Evolutionary conservation across 2,329 filamentous ascomycete genomes (phyloP), one percentile per base, ranked within the genome.

Genomic region (Neonectria magnoliae): DNA sequence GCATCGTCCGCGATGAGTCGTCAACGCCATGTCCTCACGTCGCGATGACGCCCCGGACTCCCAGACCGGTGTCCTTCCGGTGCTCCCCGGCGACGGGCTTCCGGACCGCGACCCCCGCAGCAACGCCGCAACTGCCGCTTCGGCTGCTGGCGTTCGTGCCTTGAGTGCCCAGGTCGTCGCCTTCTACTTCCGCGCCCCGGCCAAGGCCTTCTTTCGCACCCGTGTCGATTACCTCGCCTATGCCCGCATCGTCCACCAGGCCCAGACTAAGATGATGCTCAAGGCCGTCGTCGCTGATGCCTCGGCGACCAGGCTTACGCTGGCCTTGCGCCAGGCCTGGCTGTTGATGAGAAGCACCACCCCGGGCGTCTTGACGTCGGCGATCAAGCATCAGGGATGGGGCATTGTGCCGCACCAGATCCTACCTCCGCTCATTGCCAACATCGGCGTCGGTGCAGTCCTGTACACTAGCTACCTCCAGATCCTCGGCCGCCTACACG

Each of bases 121-220:
- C 75, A 86, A 87, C 75, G 85, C 85, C 41, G 85, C 87, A 6
- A 88, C 87, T 2, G 94, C 92, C 52, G 92, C 93, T n/a, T 94
- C 93, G 22, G 94, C 94, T 5, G 94, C 94, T 22, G 89, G 93
- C 44, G 92, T 94, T 68, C 91, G 94, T 51, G 94, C 94, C 29
- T 79, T 97, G 67, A 94, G 91, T 72, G 91, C 93, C 8, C 92
- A 97, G 76, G 84, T 93, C 73, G 87, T 97, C 59, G 91, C 93
- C 25, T 97, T 97, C 73, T 98, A 97, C 81, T 98, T 97, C 76
- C 87, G 94, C 61, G 93, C 93, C 0, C 94, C 94, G 1, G 92
- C 94, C 57, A 97, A 97, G 80, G 92, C 94, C 16, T 98, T 98
- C 77, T 97, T 98, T 80, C 88, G 93, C 66, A 94, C 93, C 1